Percentiles rank a stretch among this genome's conserved stretches.
Evolutionary conservation across 345 rosid genomes (phyloP).

Genomic region (Arabis alpina): DNA sequence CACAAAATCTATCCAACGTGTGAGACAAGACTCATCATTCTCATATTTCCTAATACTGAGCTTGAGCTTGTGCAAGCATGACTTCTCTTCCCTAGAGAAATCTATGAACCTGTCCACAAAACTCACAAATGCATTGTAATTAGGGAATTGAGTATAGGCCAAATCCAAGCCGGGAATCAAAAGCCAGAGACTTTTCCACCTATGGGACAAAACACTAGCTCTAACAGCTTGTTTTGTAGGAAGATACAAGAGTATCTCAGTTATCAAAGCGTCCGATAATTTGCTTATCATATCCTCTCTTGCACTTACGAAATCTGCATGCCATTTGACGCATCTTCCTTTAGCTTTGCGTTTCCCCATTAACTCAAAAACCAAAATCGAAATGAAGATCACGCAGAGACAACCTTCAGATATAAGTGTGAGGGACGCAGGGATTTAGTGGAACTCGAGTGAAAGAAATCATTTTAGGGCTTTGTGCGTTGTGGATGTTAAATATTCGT

Average conservation of each 20-base stretch:
- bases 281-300: constrained; percentile 15
- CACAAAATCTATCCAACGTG: background rate
- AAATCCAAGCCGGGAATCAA: background rate
- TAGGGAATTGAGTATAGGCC: background rate
- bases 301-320: background rate
- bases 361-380: background rate
- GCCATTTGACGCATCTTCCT: background rate
- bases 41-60: background rate
- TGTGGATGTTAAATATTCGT: too few relatives aligned
- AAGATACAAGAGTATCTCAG: constrained; percentile 11
- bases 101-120: background rate
- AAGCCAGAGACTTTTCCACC: constrained; percentile 18
- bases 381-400: too few relatives aligned
- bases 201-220: constrained; percentile 16
- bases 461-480: too few relatives aligned
- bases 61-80: constrained; percentile 14
- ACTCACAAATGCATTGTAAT: constrained; percentile 13
- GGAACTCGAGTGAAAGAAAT: too few relatives aligned
- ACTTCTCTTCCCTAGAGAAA: constrained; percentile 1
- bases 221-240: constrained; percentile 17
- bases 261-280: constrained; percentile 20
- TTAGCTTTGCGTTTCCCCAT: background rate
- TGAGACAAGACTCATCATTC: background rate
- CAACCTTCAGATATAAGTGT: too few relatives aligned
- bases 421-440: too few relatives aligned